Conservation (phyloP, 306 rosid species). For the Leucaena leucocephala region DNA sequence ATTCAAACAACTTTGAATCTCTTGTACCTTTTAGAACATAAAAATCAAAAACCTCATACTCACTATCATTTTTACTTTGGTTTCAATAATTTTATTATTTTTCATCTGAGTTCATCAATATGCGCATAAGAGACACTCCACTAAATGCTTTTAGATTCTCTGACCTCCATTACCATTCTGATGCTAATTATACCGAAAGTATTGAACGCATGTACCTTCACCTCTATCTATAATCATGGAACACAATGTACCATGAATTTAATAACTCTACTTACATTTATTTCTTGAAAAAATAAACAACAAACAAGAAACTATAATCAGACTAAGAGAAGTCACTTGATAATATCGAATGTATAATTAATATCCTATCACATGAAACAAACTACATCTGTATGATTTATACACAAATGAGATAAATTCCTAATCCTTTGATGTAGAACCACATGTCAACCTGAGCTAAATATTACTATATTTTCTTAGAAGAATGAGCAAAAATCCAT, state of each 20-base stretch:
- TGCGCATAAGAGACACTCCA: slow-evolving; percentile 9
- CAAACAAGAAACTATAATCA: neutral
- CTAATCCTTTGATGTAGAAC: neutral
- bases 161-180: slow-evolving; percentile 21
- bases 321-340: neutral
- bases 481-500: slow-evolving; percentile 4
- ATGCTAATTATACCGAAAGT: neutral
- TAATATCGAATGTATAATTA: neutral
- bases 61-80: neutral
- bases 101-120: neutral
- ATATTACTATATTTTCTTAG: slow-evolving; percentile 9
- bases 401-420: slow-evolving; percentile 9
- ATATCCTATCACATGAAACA: slow-evolving; percentile 27
- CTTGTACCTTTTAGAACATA: neutral
- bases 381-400: neutral
- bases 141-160: slow-evolving; percentile 20
- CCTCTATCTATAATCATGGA: neutral
- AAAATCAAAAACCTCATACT: neutral
- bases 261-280: neutral
- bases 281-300: neutral
- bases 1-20: neutral
- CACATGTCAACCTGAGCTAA: slow-evolving; percentile 18
- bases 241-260: slow-evolving; percentile 9
- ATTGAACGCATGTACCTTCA: neutral
- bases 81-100: neutral